Evolutionary conservation across 768 basidiomycete genomes (phyloP), one percentile per base, ranked within the genome.

Genomic region (Terana coerulea): DNA sequence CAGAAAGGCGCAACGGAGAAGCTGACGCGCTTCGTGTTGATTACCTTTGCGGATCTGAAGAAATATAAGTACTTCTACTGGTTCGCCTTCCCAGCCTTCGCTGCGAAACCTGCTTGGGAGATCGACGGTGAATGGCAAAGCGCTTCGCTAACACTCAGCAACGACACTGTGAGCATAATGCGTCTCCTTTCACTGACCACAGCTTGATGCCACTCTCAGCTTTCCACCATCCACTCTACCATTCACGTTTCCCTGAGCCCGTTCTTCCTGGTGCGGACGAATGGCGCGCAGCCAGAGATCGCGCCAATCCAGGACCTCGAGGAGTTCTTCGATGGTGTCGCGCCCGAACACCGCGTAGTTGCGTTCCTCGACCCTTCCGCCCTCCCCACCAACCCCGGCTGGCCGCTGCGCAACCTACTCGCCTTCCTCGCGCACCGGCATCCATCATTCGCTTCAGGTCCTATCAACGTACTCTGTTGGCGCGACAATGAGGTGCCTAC

Each of bases 61-160:
- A 98, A 95, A 67, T 98, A 97, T 75, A 88, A 86, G 59, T 98
- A 93, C 65, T 94, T 86, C 63, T 98, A 98, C 69, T 99, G 95
- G 97, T 98, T 98, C 63, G 88, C 90, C 0, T 97, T 98, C 67
- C 95, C 97, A 2, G 92, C 95, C 0, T 85, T 98, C 57, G 85
- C 86, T 0, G 75, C 89, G 19, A 92, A 91, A 59, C 94, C 97
- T 6, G 81, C 87, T 5, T 98, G 95, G 95, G 86, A 91, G 72
- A 84, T 90, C 58, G 71, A 73, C 29, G 78, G 75, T 10, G 87
- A 84, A 0, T 88, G 88, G 82, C 69, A 64, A 43, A 47, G 57
- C 26, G 86, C 80, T 3, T 65, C 69, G 0, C 72, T 69, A 3
- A 72, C 70, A 47, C 70, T 85, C 50, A 71, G 68, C 0, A 39